Conservation (phyloP, 805 yeast species). For the Candida tallmaniae region DNA sequence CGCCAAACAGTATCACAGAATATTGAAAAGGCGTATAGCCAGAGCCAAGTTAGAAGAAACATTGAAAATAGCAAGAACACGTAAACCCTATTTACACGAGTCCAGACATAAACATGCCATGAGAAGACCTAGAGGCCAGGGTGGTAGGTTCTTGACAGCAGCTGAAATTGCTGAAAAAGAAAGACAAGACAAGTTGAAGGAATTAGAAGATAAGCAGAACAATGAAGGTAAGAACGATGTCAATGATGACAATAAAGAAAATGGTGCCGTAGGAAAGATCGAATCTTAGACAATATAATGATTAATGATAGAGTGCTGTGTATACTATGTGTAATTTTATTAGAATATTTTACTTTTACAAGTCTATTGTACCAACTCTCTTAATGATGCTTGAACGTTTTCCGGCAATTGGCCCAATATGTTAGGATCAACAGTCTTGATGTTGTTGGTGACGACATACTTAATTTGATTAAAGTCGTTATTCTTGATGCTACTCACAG, state of each 20-base stretch:
- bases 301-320: slow-evolving; percentile 6
- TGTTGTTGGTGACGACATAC: slow-evolving; percentile 19
- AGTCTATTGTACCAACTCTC: background rate
- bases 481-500: slow-evolving; percentile 49
- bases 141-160: slow-evolving; percentile 94
- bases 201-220: slow-evolving; percentile 19
- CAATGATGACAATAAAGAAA: background rate
- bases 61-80: slow-evolving; percentile 79
- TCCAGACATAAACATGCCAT: slow-evolving; percentile 98
- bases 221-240: background rate
- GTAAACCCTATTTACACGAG: slow-evolving; percentile 93
- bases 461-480: slow-evolving; percentile 28
- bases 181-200: slow-evolving; percentile 34
- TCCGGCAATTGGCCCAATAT: slow-evolving; percentile 24
- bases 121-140: slow-evolving; percentile 99
- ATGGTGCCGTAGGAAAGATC: too few species aligned
- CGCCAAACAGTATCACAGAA: slow-evolving; percentile 96
- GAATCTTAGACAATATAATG: slow-evolving; percentile 1
- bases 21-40: slow-evolving; percentile 87
- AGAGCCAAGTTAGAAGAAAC: slow-evolving; percentile 90
- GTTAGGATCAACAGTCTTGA: slow-evolving; percentile 23
- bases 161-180: slow-evolving; percentile 55
- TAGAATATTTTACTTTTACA: background rate
- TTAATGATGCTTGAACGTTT: slow-evolving; percentile 11
- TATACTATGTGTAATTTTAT: slow-evolving; percentile 7